Evolutionary conservation across 257 asterid genomes (phyloP).

Genomic region (Forsythia viridissima): DNA sequence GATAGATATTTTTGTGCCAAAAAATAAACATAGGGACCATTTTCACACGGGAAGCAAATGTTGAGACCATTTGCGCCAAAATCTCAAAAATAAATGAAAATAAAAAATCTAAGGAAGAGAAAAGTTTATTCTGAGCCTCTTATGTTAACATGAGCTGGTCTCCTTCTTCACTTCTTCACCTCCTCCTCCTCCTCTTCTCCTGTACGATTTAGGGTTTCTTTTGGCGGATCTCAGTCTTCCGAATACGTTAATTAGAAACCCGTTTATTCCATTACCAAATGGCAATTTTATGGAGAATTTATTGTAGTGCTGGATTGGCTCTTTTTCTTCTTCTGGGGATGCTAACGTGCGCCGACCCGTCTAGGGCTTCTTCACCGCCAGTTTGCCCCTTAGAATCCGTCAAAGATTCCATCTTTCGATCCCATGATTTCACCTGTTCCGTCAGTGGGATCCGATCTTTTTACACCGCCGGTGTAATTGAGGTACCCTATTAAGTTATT

Average conservation of each 20-base stretch:
- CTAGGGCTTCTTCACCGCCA: conserved; percentile 44
- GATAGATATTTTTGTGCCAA: too few relatives aligned
- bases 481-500: conserved; percentile 40
- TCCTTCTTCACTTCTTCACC: conserved; percentile 34
- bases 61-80: too few relatives aligned
- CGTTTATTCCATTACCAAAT: conserved; percentile 32
- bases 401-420: conserved; percentile 56
- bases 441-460: conserved; percentile 39
- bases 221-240: conserved; percentile 1
- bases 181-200: conserved; percentile 23
- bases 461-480: conserved; percentile 52
- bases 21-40: too few relatives aligned
- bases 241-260: conserved; percentile 17
- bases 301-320: conserved; percentile 45
- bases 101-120: conserved; percentile 20
- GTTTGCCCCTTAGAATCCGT: conserved; percentile 56
- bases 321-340: conserved; percentile 44
- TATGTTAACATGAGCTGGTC: conserved; percentile 63
- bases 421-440: conserved; percentile 45
- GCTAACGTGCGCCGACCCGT: conserved; percentile 45
- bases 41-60: too few relatives aligned
- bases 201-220: background rate
- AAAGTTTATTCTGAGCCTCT: conserved; percentile 36
- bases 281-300: conserved; percentile 35
- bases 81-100: background rate